Evolutionary conservation across 2,329 filamentous ascomycete species (phyloP).

Genomic region (Xylariaceae sp.): DNA sequence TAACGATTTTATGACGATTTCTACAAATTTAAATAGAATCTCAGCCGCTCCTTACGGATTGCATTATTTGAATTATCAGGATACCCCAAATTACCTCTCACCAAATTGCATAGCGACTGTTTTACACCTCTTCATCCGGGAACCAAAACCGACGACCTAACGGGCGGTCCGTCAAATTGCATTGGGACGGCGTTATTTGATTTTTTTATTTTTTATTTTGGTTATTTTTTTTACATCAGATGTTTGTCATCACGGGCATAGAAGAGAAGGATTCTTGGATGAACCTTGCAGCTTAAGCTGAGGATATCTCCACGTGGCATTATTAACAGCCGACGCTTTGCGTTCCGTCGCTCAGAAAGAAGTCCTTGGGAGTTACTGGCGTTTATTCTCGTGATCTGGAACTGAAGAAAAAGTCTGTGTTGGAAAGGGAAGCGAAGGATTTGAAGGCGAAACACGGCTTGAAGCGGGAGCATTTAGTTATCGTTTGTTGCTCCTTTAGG

Average conservation of each 20-base stretch:
- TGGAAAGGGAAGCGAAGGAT: conserved; percentile 1
- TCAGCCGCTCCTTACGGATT: conserved; percentile 41
- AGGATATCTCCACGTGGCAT: conserved; percentile 13
- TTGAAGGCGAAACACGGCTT: conserved; percentile 9
- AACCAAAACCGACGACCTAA: conserved; percentile 33
- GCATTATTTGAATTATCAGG: conserved; percentile 38
- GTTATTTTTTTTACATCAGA: conserved; percentile 21
- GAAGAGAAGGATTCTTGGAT: conserved; percentile 7
- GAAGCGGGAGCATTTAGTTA: conserved; percentile 24
- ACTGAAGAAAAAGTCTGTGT: conserved; percentile 12
- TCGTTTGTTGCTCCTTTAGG: conserved; percentile 27
- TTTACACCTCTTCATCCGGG: conserved; percentile 39
- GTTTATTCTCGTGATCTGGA: conserved; percentile 13
- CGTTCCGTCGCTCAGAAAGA: conserved; percentile 15
- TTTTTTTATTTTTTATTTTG: conserved; percentile 24
- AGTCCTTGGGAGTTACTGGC: conserved; percentile 28
- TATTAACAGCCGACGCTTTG: conserved; percentile 13
- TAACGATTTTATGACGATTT: conserved; percentile 42
- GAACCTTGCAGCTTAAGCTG: conserved; percentile 11
- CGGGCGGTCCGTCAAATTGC: conserved; percentile 36
- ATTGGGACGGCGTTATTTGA: conserved; percentile 38
- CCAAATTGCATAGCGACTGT: conserved; percentile 61
- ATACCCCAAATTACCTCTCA: conserved; percentile 43
- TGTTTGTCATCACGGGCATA: conserved; percentile 10
- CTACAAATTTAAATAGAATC: conserved; percentile 40